A percentile compares a stretch with the other conserved stretches of the same genome.
phyloP scores from a whole-genome alignment of 139 green algal species.

The Closterium sp. region DNA sequence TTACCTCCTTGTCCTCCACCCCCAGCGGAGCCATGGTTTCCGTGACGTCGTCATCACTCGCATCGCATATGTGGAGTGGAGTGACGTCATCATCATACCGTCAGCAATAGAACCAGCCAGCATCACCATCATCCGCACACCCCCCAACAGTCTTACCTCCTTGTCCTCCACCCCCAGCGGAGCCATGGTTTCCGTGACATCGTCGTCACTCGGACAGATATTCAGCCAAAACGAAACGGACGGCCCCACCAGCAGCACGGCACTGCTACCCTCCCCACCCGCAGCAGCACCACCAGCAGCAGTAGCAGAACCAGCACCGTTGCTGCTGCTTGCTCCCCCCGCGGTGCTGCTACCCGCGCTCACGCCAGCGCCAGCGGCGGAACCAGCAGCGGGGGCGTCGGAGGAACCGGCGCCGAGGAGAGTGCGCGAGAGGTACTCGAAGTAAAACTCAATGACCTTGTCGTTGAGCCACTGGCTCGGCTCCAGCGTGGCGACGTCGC shows the following conservation, averaged over 20 bases:
- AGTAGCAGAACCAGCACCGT: background rate
- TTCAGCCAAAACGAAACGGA: constrained; percentile 39
- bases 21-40: background rate
- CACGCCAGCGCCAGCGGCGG: background rate
- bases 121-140: too few species aligned
- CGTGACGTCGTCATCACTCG: background rate
- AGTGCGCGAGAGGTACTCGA: constrained; percentile 36
- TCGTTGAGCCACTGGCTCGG: constrained; percentile 36
- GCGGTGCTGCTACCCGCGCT: too few species aligned
- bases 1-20: background rate
- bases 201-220: constrained; percentile 17
- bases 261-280: background rate
- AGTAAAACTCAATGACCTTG: constrained; percentile 37
- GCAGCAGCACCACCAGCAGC: background rate
- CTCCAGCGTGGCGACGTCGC: constrained; percentile 32
- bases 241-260: constrained; percentile 25
- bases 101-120: too few species aligned
- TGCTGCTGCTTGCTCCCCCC: background rate
- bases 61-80: too few species aligned
- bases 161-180: background rate
- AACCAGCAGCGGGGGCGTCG: background rate
- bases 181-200: background rate
- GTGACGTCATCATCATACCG: too few species aligned
- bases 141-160: background rate
- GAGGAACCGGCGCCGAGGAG: background rate